Base-by-base conservation (phyloP, 345 rosid genomes). In the Citrus unshiu region DNA sequence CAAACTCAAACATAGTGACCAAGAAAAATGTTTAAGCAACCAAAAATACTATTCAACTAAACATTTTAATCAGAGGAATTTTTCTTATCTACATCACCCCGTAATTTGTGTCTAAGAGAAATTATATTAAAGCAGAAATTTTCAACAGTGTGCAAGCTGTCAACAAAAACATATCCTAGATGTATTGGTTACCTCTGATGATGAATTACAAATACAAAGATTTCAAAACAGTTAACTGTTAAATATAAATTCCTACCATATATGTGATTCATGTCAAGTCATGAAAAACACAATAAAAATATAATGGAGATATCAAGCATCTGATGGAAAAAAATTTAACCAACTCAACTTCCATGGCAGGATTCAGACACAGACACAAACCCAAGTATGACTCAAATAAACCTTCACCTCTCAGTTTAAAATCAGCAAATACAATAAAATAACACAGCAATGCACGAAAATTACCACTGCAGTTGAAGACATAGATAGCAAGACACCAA, bases 381-480 rank as follows among this genome's bases (percentile, higher is more conserved):
- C 39, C 29, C 70, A 75, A 12, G 3, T 16, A 37, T 25, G 9
- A 35, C 59, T 22, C 1, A 1, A 56, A 54, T 39, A 76, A 19
- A 68, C 70, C 22, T 60, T 60, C 62, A 73, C 70, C 58, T 49
- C 25, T 34, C 66, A 22, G 49, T 34, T 57, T 27, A 70, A 37
- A 49, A 43, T 27, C 77, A 72, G 29, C 37, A 76, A 9, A 60
- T 22, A 56, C 40, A 39, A 49, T 65, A 21, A 57, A 63, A 56
- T 21, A 72, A 22, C 19, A 21, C 58, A 64, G 4, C 37, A 64
- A 6, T 25, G 46, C 66, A 63, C 46, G 35, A 72, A 79, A 25
- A 73, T 86, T 90, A 94, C 98, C 97, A 94, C 98, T 32, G 98
- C 98, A 71, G 98, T 94, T 21, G 97, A 94, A 82, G 98, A 94